These are phyloP conservation scores for Jaltomata sinuosa DNA, from an alignment of 257 asterid genomes.

Conservation along the genomic window DNA sequence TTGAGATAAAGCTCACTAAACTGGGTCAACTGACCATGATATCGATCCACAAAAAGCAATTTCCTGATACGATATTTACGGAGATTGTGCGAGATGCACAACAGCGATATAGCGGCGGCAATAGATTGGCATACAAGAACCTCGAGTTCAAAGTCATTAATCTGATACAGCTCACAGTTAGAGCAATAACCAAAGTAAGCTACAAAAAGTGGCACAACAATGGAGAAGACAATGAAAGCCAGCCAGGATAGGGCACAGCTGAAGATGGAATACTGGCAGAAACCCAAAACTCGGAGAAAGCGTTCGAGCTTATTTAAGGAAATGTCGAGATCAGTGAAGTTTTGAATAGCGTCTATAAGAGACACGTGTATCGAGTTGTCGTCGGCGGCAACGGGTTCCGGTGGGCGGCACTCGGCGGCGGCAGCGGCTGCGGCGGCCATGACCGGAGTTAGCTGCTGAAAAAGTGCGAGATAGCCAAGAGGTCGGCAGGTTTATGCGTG, in stretches of 20 bases:
- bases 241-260: slow-evolving; percentile 51
- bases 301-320: slow-evolving; percentile 31
- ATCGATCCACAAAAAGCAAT: slow-evolving; percentile 61
- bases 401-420: background rate
- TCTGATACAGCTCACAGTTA: slow-evolving; percentile 50
- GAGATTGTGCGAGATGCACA: slow-evolving; percentile 57
- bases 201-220: slow-evolving; percentile 39
- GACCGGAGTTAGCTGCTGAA: background rate
- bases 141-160: slow-evolving; percentile 51
- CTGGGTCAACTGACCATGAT: slow-evolving; percentile 48
- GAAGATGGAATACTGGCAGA: slow-evolving; percentile 35
- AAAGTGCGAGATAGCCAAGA: too few relatives aligned
- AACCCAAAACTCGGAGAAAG: slow-evolving; percentile 54
- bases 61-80: slow-evolving; percentile 59
- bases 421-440: background rate
- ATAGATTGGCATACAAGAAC: slow-evolving; percentile 41
- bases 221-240: slow-evolving; percentile 39
- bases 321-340: slow-evolving; percentile 30
- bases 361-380: slow-evolving; percentile 15
- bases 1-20: slow-evolving; percentile 47
- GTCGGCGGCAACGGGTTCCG: background rate
- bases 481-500: background rate
- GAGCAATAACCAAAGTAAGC: slow-evolving; percentile 28
- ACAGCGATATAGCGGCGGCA: slow-evolving; percentile 58
- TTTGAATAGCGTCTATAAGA: slow-evolving; percentile 6